A percentile compares a stretch with the other conserved stretches of the same genome.
phyloP scores from a whole-genome alignment of 148 eudicot genomes.

The Rhododendron ovatum region DNA sequence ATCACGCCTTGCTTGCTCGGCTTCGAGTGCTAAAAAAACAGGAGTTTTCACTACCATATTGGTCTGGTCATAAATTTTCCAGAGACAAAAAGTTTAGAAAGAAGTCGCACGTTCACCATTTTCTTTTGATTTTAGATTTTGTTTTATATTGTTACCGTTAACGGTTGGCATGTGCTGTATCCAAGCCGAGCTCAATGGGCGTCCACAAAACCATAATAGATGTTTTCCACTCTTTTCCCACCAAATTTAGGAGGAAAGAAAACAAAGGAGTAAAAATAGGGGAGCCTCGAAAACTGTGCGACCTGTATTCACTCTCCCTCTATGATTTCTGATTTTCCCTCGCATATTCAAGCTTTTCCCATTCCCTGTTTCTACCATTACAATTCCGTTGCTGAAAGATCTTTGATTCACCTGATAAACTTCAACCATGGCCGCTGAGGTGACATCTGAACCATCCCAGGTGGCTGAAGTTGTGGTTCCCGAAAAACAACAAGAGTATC shows the following conservation, averaged over 20 bases:
- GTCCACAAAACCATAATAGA: neutral
- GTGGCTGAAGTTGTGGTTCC: constrained; percentile 13
- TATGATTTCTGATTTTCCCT: neutral
- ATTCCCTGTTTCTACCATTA: neutral
- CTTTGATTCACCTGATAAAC: neutral
- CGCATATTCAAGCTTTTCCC: neutral
- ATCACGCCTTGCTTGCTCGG: neutral
- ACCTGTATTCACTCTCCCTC: neutral
- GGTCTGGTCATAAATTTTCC: neutral
- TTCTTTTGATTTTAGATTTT: neutral
- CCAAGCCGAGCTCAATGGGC: neutral
- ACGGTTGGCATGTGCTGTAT: neutral
- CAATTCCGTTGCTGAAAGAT: neutral
- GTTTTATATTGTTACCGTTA: neutral
- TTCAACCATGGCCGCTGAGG: constrained; percentile 33
- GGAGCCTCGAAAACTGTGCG: neutral
- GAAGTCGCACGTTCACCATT: neutral
- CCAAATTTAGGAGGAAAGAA: constrained; percentile 12
- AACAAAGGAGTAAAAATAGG: constrained; percentile 1
- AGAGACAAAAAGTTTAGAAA: too few relatives aligned
- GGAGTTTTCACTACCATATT: neutral
- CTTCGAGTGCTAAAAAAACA: neutral
- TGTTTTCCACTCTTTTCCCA: neutral
- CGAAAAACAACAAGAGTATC: neutral
- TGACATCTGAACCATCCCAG: constrained; percentile 24